Evolutionary conservation across 176 grass and related monocot genomes (phyloP), one percentile per base, ranked within the genome.

Genomic region (Aegilops speltoides): DNA sequence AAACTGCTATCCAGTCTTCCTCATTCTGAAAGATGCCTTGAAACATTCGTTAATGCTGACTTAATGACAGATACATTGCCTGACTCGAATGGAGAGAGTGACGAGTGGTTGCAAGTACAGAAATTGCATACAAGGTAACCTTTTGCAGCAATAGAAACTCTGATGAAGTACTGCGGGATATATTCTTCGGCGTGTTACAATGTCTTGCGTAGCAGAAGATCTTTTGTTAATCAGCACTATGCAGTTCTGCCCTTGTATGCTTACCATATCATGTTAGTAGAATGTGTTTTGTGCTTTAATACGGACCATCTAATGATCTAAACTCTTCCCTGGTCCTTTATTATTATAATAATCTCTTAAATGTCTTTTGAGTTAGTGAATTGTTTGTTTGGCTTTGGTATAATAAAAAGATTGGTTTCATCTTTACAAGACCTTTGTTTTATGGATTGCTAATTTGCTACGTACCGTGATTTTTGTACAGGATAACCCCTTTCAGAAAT

Each of bases 41-140:
- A 26, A 81, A 52, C 41, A 13, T 73, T 77, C 3, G 84, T 62
- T 28, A 23, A 76, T 45, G 43, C 36, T 75, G 10, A 80, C 62
- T 82, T 86, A 61, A 62, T 85, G 50, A 63, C 84, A 95, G 88
- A 65, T 62, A 78, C 59, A 19, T 83, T 68, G 67, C 81, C 82
- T 66, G 85, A 78, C 19, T 81, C 71, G 17, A 86, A 91, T 31
- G 90, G 65, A 73, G 80, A 95, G 26, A 31, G 78, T 77, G 91
- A 94, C 5, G 91, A 96, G 78, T 98, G 96, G 96, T 86, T 89
- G 60, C 86, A 75, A 81, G 82, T 98, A 84, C 79, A 91, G 57
- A 86, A 86, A 56, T 84, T 91, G 90, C 82, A 91, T 38, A 87
- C 32, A 82, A 96, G 90, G 96, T 98, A 86, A 68, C 28, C 12